Evolutionary conservation across 306 rosid genomes (phyloP), one percentile per base, ranked within the genome.

Genomic region (Rosa multiflora): DNA sequence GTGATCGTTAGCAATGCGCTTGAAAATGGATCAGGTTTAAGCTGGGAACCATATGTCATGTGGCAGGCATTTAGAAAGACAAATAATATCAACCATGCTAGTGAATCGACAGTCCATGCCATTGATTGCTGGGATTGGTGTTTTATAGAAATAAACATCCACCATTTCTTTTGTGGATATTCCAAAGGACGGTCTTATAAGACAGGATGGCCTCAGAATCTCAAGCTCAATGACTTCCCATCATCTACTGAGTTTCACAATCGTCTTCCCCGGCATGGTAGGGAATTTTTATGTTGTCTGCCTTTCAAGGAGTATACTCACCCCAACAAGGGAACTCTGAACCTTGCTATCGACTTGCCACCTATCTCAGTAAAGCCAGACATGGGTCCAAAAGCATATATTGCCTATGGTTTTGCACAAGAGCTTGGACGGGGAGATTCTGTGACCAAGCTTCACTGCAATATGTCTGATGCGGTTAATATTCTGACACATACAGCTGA

Each of bases 1-100:
- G 91, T 94, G 39, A 82, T 94, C 76, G 96, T 94, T 32, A 88
- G 93, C 72, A 82, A 89, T 83, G 97, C 82, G 49, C 96, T 94
- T 78, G 89, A 87, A 68, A 81, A 85, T 55, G 72, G 91, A 20
- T 80, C 91, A 11, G 97, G 97, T 43, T 87, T 92, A 82, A 92
- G 97, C 86, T 94, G 97, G 97, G 98, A 94, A 75, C 97, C 98
- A 6, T 81, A 88, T 18, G 97, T 91, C 82, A 94, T 94, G 98
- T 91, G 94, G 97, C 98, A 97, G 70, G 98, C 97, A 32, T 32
- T 32, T 32, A 32, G 37, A 32, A 32, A 32, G 37, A 32, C 37
- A 32, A 32, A 32, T 32, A 32, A 2, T 32, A 32, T 32, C 37
- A 32, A 32, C 37, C 3, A 32, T 32, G 37, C 37, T 32, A 40